Evolutionary conservation across 2,329 filamentous ascomycete genomes (phyloP), one percentile per base, ranked within the genome.

Genomic region (Diaporthe nobilis): DNA sequence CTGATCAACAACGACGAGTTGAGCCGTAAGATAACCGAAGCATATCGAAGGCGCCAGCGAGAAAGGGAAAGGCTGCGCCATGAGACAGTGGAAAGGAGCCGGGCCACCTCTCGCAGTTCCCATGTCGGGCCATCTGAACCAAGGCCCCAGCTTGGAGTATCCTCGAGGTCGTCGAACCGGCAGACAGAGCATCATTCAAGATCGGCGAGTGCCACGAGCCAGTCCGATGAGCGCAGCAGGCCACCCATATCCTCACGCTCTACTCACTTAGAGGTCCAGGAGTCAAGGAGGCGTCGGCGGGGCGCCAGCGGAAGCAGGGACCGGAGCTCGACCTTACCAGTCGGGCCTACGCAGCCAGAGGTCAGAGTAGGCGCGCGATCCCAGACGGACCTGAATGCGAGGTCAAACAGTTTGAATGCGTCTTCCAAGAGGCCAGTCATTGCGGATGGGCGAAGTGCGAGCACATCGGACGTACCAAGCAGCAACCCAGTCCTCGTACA

Each of bases 1-100:
- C 88, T 95, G 22, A 91, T 88, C 67, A 94, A 95, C 80, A 95
- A 98, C 81, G 95, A 98, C 80, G 95, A 97, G 81, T 91, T 98
- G 22, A 98, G 94, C 78, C 94, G 96, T 81, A 92, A 94, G 76
- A 98, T 98, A 79, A 96, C 95, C 2, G 94, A 97, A 80, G 95
- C 95, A 2, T 98, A 97, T 81, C 88, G 94, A 75, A 90, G 94
- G 77, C 89, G 95, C 42, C 95, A 97, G 81, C 90, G 89, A 58
- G 91, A 92, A 77, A 86, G 89, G 60, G 91, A 92, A 77, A 86
- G 90, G 76, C 82, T 87, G n/a, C 87, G 90, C 17, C 85, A 85
- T 53, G 87, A 90, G 80, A 80, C 85, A 28, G 82, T 84, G 15
- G 85, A 87, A 79, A 87, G 87, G 76, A 88, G 83, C 77, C 85